Evolutionary conservation across 495 filamentous ascomycete species (phyloP), one percentile per base, ranked within the genome.

Genomic region (Opeltia flavorubescens): DNA sequence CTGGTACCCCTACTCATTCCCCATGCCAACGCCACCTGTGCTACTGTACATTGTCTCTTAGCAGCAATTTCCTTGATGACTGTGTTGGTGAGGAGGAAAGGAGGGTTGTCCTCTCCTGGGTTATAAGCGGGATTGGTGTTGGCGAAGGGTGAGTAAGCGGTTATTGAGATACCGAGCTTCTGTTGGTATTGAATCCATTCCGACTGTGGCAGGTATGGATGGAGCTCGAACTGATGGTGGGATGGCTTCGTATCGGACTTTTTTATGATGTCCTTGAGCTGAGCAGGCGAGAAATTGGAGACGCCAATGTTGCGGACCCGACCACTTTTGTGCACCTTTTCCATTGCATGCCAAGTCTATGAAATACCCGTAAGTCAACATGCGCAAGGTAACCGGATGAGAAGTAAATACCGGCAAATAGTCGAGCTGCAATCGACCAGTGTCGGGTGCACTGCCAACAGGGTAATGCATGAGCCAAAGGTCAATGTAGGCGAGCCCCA

Each of bases 381-480:
- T 9, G 15, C 12, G 23, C 2, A 30, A 4, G 5, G 27, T 27
- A 5, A 11, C 7, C 12, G 9, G 18, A 25, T 23, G n/a, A 13
- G 25, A 35, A 23, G 38, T n/a, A n/a, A n/a, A n/a, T n/a, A n/a
- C n/a, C n/a, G n/a, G n/a, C n/a, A 57, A 17, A 27, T 57, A 57
- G 26, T 51, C 38, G 30, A 57, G 50, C 27, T 35, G 21, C 3
- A 41, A 49, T n/a, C n/a, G n/a, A n/a, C n/a, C n/a, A 2, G 18
- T 39, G 0, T 38, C 30, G 8, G 27, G 25, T 1, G 42, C 18
- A 18, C 26, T 49, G 9, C 36, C 48, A 3, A 77, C 69, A 39
- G 81, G 81, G 77, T 75, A 84, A 60, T 85, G 80, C 51, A 83
- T 72, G 39, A 83, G 67, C 57, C 78, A 86, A 0, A 83, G 65